phyloP scores from a whole-genome alignment of 2,329 filamentous ascomycete species.

The Diatrype stigma region DNA sequence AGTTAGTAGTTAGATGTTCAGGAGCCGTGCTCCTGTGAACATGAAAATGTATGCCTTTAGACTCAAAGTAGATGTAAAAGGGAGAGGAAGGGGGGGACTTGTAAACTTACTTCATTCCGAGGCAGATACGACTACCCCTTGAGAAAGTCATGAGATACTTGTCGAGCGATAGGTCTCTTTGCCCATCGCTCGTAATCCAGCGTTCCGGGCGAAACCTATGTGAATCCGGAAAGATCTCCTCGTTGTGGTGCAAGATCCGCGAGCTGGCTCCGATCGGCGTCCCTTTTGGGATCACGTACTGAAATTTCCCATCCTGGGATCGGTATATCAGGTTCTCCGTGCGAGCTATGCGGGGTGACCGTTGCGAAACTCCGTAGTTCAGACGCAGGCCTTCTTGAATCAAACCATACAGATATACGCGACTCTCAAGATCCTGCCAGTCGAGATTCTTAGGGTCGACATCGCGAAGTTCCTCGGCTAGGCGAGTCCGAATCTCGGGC shows the following conservation, averaged over 20 bases:
- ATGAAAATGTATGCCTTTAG: too few relatives aligned
- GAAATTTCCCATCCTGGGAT: conserved; percentile 1
- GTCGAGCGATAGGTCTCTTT: conserved; percentile 10
- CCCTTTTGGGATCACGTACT: conserved; percentile 17
- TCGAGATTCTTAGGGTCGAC: conserved; percentile 10
- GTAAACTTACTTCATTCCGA: conserved; percentile 21
- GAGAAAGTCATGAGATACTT: conserved; percentile 13
- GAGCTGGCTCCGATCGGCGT: conserved; percentile 16
- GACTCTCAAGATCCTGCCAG: conserved; percentile 16
- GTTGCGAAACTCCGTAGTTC: conserved; percentile 11
- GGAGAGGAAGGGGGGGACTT: neutral
- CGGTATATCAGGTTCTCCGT: conserved; percentile 15
- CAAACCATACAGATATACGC: conserved; percentile 17
- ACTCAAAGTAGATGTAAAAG: neutral
- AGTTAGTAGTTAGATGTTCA: neutral
- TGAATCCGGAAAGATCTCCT: conserved; percentile 16
- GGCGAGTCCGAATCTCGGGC: conserved; percentile 20
- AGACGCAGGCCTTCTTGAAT: conserved; percentile 18
- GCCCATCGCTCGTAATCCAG: conserved; percentile 13
- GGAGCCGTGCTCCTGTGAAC: too few relatives aligned
- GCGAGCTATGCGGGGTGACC: conserved; percentile 11
- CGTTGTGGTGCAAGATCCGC: conserved; percentile 14
- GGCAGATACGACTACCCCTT: conserved; percentile 19
- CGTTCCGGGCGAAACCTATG: conserved; percentile 17
- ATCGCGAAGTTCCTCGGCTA: conserved; percentile 30